Base-by-base conservation (phyloP, 306 rosid genomes). In the Dalbergia cultrata region DNA sequence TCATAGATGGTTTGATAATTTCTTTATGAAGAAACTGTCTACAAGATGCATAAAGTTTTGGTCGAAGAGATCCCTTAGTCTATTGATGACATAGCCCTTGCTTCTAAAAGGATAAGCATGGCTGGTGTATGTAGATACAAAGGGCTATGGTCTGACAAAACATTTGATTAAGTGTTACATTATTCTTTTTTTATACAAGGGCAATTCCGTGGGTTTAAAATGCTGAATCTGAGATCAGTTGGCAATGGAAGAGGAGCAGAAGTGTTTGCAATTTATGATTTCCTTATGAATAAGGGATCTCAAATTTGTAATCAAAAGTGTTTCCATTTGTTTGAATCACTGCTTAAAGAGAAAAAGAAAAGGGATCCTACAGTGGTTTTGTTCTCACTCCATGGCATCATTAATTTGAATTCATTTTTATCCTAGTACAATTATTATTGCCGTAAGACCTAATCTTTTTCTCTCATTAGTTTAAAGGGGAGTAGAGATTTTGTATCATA, bases 71-170 rank as follows among this genome's bases (percentile, higher is more conserved):
- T 75, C 66, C 63, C 76, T 53, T 21, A 57, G 47, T 63, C 21
- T 47, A 13, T 19, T 67, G 45, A 21, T 39, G 58, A 56, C 34
- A 66, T 3, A 47, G 31, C 57, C 80, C 61, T 9, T 59, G 62
- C 54, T 49, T 39, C 67, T 53, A 54, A 64, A 39, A 26, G 39
- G 72, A 71, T 31, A 37, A 72, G 47, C 37, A 26, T 39, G 49
- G 78, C 14, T 39, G 81, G 64, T 82, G 80, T 71, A 45, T 85
- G 92, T 88, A 90, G 89, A 88, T 85, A 87, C 72, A 79, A 57
- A 85, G 79, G 82, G 21, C 49, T 35, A 49, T 80, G 77, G 73
- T 81, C 74, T 72, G 72, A 83, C 80, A 16, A 47, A 52, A 61
- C 61, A 73, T 69, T 86, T 82, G 58, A 74, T 80, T 78, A 72